Percentiles rank a stretch among this genome's conserved stretches.
phyloP scores from a whole-genome alignment of 2,329 filamentous ascomycete species.

The Fusarium piperis region DNA sequence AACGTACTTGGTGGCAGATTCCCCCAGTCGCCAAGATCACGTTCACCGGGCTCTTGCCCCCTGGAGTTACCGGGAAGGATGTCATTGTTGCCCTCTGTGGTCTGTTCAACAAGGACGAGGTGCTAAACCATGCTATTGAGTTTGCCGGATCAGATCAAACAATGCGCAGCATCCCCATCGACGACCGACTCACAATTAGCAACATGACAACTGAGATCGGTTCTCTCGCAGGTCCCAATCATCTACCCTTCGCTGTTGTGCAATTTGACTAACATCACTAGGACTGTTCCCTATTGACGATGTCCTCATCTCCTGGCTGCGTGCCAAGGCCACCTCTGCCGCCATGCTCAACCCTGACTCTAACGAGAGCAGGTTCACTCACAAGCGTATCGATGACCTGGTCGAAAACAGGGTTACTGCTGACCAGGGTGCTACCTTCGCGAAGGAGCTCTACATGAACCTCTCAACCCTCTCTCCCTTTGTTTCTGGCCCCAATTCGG shows the following conservation, averaged over 20 bases:
- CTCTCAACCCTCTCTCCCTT: constrained; percentile 86
- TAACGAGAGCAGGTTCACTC: constrained; percentile 71
- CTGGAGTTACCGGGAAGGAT: constrained; percentile 90
- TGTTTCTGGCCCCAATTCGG: constrained; percentile 88
- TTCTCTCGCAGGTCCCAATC: too few relatives aligned
- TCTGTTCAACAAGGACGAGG: constrained; percentile 86
- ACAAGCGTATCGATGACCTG: constrained; percentile 77
- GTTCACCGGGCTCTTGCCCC: constrained; percentile 77
- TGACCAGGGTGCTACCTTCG: constrained; percentile 81
- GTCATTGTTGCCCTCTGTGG: constrained; percentile 91
- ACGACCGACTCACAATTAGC: constrained; percentile 76
- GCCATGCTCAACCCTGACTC: constrained; percentile 64
- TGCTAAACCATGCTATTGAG: constrained; percentile 90
- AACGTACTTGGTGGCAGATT: constrained; percentile 87
- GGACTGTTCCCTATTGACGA: constrained; percentile 80
- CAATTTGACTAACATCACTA: background rate
- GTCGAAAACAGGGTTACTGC: constrained; percentile 72
- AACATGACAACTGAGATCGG: too few relatives aligned
- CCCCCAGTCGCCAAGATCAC: constrained; percentile 85
- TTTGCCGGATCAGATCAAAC: constrained; percentile 85
- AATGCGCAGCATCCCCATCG: constrained; percentile 75
- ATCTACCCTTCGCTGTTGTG: background rate
- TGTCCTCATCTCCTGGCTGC: constrained; percentile 76
- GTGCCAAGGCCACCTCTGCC: constrained; percentile 77
- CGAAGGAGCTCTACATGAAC: constrained; percentile 84